Percentiles rank a stretch among this genome's conserved stretches.
These are phyloP conservation scores for Yamadazyma triangularis DNA, from an alignment of 1,139 yeast species.

Conservation along the genomic window DNA sequence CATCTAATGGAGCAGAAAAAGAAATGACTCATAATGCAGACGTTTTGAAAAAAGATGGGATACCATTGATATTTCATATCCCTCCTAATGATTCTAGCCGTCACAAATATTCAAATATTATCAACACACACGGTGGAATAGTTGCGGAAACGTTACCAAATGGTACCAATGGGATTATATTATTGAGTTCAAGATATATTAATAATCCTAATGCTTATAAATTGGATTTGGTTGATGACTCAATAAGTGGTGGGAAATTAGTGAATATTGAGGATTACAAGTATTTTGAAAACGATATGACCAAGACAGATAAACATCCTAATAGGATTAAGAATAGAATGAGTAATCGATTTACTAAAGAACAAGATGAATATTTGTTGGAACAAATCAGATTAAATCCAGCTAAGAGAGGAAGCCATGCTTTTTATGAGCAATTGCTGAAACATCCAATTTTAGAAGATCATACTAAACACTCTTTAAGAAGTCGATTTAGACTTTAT, in stretches of 20 bases:
- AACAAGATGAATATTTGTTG: slow-evolving; percentile 60
- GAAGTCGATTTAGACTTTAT: slow-evolving; percentile 63
- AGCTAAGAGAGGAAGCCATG: slow-evolving; percentile 59
- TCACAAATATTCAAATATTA: slow-evolving; percentile 9
- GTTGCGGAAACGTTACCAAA: slow-evolving; percentile 19
- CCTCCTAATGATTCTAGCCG: slow-evolving; percentile 6
- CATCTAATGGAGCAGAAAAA: too few species aligned
- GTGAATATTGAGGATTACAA: slow-evolving; percentile 5
- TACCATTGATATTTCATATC: slow-evolving; percentile 9
- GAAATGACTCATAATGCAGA: too few species aligned
- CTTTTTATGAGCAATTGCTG: slow-evolving; percentile 59
- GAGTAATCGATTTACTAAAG: slow-evolving; percentile 39
- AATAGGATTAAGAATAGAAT: background rate
- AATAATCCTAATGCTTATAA: slow-evolving; percentile 9
- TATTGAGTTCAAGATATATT: slow-evolving; percentile 6
- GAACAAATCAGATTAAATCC: slow-evolving; percentile 67
- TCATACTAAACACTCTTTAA: slow-evolving; percentile 71
- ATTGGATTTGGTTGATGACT: slow-evolving; percentile 19
- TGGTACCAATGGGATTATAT: slow-evolving; percentile 10
- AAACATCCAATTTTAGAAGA: slow-evolving; percentile 42
- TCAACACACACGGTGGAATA: slow-evolving; percentile 30
- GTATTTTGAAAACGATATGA: slow-evolving; percentile 2
- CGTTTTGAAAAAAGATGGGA: slow-evolving; percentile 2
- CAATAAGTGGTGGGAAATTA: slow-evolving; percentile 10
- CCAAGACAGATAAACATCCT: slow-evolving; percentile 2